These are phyloP conservation scores for Poa annua DNA, from an alignment of 176 grass and related monocot species.

Conservation along the genomic window DNA sequence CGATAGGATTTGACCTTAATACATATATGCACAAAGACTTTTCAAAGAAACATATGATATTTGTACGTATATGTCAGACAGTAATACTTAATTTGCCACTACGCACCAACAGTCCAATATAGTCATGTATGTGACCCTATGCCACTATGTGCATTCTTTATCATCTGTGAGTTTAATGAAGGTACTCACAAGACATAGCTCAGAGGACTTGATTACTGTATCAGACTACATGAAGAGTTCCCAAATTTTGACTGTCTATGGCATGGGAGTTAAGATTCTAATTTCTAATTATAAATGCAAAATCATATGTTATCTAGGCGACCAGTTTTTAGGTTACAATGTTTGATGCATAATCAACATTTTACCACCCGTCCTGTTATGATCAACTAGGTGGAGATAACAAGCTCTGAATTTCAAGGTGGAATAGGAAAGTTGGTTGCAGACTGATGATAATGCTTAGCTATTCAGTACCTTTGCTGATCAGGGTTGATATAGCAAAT, in stretches of 20 bases:
- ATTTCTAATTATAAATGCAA: background rate
- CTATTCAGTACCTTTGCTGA: background rate
- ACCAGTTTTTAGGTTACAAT: background rate
- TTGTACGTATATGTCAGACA: background rate
- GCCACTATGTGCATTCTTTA: background rate
- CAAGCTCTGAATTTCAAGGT: background rate
- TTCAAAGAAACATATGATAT: constrained; percentile 11
- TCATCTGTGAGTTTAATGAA: background rate
- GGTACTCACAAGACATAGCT: background rate
- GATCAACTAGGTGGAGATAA: background rate
- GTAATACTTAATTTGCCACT: constrained; percentile 1
- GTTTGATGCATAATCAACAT: background rate
- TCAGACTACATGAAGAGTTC: background rate
- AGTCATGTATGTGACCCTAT: background rate
- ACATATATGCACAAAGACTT: background rate
- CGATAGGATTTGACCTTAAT: background rate
- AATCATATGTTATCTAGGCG: background rate
- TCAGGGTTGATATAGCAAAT: background rate
- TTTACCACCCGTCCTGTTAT: background rate
- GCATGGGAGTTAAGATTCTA: background rate
- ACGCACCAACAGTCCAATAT: background rate
- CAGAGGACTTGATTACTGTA: constrained; percentile 24
- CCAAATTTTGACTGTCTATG: background rate
- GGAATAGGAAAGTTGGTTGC: background rate
- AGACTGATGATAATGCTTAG: constrained; percentile 19